Evolutionary conservation across 2,329 filamentous ascomycete genomes (phyloP).

Genomic region (Botrytis fragariae): DNA sequence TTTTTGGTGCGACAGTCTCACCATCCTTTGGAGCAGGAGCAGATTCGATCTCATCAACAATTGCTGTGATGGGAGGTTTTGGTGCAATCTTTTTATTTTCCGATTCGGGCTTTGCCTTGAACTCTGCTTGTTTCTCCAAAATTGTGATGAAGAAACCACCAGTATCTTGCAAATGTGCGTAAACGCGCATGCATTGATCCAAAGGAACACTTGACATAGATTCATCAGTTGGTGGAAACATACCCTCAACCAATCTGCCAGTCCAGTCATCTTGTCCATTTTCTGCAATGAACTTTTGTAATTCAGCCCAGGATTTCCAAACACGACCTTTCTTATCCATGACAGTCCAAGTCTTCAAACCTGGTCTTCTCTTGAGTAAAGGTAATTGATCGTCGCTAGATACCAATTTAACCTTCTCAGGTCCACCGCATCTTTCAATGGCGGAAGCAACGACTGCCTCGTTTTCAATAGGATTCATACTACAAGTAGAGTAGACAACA

Average conservation of each 20-base stretch:
- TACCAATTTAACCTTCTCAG: constrained; percentile 75
- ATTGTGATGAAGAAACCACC: constrained; percentile 98
- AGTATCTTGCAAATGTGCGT: constrained; percentile 93
- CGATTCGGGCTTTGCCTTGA: constrained; percentile 71
- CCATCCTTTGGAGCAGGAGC: constrained; percentile 36
- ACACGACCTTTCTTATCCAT: constrained; percentile 82
- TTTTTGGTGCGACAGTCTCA: constrained; percentile 35
- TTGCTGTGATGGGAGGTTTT: constrained; percentile 40
- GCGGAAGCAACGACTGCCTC: constrained; percentile 87
- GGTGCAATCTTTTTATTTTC: constrained; percentile 49
- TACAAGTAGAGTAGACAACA: constrained; percentile 97
- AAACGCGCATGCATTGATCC: constrained; percentile 88
- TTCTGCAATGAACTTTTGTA: constrained; percentile 64
- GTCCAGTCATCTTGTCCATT: constrained; percentile 59
- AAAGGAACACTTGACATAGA: constrained; percentile 66
- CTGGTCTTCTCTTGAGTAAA: constrained; percentile 70
- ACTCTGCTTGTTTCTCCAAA: constrained; percentile 85
- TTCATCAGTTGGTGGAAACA: constrained; percentile 70
- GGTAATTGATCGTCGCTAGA: constrained; percentile 79
- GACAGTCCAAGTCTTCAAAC: constrained; percentile 80
- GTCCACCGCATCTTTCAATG: constrained; percentile 84
- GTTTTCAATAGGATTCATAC: constrained; percentile 97
- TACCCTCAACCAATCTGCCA: constrained; percentile 69
- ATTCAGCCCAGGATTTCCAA: constrained; percentile 79
- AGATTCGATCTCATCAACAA: constrained; percentile 44